Conservation (phyloP, 257 asterid species). For the Solanum chaucha region DNA sequence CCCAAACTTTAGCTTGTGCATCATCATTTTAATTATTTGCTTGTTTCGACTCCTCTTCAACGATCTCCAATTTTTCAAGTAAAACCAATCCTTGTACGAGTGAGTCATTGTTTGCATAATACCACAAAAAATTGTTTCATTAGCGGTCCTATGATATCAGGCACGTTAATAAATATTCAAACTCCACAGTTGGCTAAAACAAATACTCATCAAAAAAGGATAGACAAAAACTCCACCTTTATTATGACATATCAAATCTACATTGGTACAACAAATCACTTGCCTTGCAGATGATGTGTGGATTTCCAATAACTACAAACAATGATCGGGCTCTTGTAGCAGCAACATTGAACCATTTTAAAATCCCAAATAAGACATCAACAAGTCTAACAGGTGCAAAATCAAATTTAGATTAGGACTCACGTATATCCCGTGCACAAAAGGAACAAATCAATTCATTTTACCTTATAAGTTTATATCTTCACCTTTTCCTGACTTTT, state of each 20-base stretch:
- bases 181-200: background rate
- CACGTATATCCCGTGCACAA: background rate
- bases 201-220: slow-evolving; percentile 5
- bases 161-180: background rate
- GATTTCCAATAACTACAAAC: slow-evolving; percentile 71
- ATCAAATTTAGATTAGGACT: background rate
- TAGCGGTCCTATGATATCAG: slow-evolving; percentile 31
- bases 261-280: background rate
- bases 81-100: slow-evolving; percentile 14
- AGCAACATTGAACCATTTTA: no score
- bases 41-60: slow-evolving; percentile 4
- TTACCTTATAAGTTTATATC: background rate
- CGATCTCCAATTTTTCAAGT: slow-evolving; percentile 32
- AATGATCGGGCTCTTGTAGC: no score
- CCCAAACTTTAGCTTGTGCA: background rate
- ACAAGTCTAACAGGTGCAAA: background rate
- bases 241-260: background rate
- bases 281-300: slow-evolving; percentile 96
- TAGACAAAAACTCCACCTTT: background rate
- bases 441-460: background rate
- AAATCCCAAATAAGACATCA: background rate
- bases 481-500: background rate
- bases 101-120: slow-evolving; percentile 50
- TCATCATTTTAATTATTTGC: background rate
- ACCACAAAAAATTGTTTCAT: slow-evolving; percentile 83